These are phyloP conservation scores for Trichoderma orchidacearum DNA, from an alignment of 495 filamentous ascomycete species.

Conservation along the genomic window DNA sequence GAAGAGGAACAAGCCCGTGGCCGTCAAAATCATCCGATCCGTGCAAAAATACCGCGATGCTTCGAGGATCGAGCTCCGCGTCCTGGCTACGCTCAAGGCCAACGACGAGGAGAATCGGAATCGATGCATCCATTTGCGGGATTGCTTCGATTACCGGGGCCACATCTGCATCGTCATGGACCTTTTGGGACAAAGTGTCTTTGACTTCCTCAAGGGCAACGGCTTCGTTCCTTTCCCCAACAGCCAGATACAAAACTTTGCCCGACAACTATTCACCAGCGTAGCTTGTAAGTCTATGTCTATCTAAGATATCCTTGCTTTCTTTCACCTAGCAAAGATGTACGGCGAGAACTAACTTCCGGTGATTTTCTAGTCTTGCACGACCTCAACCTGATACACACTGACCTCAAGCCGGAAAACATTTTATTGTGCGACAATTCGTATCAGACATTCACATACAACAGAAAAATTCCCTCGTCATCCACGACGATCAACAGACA, in stretches of 20 bases:
- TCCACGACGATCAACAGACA: conserved; percentile 62
- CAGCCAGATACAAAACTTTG: conserved; percentile 95
- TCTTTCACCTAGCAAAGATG: too few relatives aligned
- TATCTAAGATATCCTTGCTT: too few relatives aligned
- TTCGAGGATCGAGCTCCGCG: conserved; percentile 87
- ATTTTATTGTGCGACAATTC: conserved; percentile 81
- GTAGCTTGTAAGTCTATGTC: conserved; percentile 72
- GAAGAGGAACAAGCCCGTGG: conserved; percentile 59
- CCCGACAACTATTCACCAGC: conserved; percentile 89
- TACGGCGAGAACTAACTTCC: neutral
- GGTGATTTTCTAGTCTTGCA: conserved; percentile 56
- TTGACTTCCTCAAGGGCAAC: conserved; percentile 95
- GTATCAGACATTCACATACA: conserved; percentile 96
- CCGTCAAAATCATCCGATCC: conserved; percentile 94
- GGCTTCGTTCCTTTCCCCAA: conserved; percentile 95
- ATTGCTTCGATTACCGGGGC: conserved; percentile 94
- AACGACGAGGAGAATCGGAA: conserved; percentile 91
- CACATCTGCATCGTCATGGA: conserved; percentile 99
- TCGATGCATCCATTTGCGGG: conserved; percentile 90
- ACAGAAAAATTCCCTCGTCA: conserved; percentile 84
- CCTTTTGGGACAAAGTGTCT: conserved; percentile 88
- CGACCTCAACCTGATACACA: conserved; percentile 95
- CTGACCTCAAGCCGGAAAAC: conserved; percentile 96
- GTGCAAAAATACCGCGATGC: conserved; percentile 97
- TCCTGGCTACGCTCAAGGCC: conserved; percentile 74